Evolutionary conservation across 2,329 filamentous ascomycete species (phyloP), one percentile per base, ranked within the genome.

Genomic region (Aureobasidium leucospermi): DNA sequence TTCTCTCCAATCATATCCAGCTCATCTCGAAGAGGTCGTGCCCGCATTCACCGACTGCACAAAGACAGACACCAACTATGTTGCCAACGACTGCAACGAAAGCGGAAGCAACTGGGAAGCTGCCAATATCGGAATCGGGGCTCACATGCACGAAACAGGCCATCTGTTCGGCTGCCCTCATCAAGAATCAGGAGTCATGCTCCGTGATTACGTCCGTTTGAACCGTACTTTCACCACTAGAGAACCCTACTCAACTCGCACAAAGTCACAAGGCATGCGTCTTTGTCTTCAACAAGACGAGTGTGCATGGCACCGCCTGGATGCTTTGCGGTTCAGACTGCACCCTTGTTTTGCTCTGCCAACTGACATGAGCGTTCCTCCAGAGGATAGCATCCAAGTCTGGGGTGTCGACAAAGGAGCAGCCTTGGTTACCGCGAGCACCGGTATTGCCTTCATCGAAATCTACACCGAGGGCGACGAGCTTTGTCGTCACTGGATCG

Each of bases 101-200:
- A 87, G 86, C 6, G 92, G 92, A 28, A 96, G 89, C 69, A 94
- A 86, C 48, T 97, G 93, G 93, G 93, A 97, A 71, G 86, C 91
- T n/a, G 91, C 90, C 29, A 96, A 93, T 66, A 88, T 96, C 62
- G 92, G 92, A 32, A 95, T 97, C 64, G 93, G 93, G 7, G 92
- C 90, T 9, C 93, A 97, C 72, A 74, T 97, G 49, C 93, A 96
- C 72, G 91, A 96, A 73, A 88, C 88, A 0, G 93, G 93, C 3
- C 93, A 96, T 74, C 74, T 96, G 23, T 88, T 97, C 65, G 93
- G 93, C 52, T 95, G 90, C 65, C 90, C 90, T 9, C 89, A 95
- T 69, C 90, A 95, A 69, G 90, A 94, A 68, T 88, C 79, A 31
- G 93, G 94, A n/a, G 81, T 97, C 62, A 97, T 97, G 93, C 78